phyloP scores from a whole-genome alignment of 768 basidiomycete species.

The Termitomyces sp. region DNA sequence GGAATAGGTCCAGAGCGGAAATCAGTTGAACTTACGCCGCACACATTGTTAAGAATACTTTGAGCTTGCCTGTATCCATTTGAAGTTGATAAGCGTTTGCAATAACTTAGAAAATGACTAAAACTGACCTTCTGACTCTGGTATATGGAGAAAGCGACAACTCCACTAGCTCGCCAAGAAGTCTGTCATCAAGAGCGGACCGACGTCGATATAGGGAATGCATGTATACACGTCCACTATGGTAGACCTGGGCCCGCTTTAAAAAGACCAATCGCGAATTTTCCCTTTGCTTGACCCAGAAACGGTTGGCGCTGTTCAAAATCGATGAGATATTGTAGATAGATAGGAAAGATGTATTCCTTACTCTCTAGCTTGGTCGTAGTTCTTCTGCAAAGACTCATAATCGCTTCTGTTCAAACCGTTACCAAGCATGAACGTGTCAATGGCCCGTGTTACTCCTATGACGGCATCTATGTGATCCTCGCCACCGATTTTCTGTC shows the following conservation, averaged over 20 bases:
- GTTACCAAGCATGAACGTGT: conserved; percentile 72
- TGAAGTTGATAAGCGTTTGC: not conserved
- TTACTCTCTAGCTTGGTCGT: conserved; percentile 59
- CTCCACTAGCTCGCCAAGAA: conserved; percentile 67
- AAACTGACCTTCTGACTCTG: conserved; percentile 64
- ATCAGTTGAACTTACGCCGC: conserved; percentile 44
- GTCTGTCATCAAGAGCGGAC: conserved; percentile 66
- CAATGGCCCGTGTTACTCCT: conserved; percentile 66
- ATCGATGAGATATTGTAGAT: not conserved
- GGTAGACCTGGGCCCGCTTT: conserved; percentile 78
- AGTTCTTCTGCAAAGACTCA: conserved; percentile 64
- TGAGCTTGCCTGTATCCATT: conserved; percentile 62
- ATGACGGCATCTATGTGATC: conserved; percentile 88
- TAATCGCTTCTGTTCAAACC: conserved; percentile 58
- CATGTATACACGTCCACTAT: conserved; percentile 73
- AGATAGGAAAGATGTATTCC: conserved; percentile 13
- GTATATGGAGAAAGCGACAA: conserved; percentile 80
- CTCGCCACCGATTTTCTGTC: conserved; percentile 60
- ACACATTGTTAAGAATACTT: conserved; percentile 57
- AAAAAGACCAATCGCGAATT: conserved; percentile 73
- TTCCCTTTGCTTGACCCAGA: conserved; percentile 69
- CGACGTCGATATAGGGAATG: conserved; percentile 73
- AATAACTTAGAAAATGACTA: not conserved
- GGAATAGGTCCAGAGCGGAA: not conserved
- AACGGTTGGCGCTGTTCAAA: conserved; percentile 51